A percentile compares a stretch with the other conserved stretches of the same genome.
Conservation (phyloP, 202 grass and related monocot species). For the Bolboschoenoplectus hybrid region DNA sequence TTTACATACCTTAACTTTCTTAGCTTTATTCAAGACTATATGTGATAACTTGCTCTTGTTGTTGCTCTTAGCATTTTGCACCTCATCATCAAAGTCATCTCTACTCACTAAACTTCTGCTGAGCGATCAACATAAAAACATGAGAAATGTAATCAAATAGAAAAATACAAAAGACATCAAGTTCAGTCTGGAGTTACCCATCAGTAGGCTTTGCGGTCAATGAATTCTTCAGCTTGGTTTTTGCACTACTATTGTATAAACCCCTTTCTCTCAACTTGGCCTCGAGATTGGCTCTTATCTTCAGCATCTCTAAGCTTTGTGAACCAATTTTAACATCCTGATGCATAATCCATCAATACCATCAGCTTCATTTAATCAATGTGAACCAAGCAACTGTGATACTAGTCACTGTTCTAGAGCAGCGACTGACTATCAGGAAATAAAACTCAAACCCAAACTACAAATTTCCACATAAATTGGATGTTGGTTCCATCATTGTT, state of each 20-base stretch:
- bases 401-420: background rate
- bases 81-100: slow-evolving; percentile 88
- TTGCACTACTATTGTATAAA: slow-evolving; percentile 55
- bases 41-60: slow-evolving; percentile 50
- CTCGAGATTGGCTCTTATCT: slow-evolving; percentile 82
- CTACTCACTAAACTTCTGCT: slow-evolving; percentile 49
- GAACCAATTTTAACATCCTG: slow-evolving; percentile 60
- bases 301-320: slow-evolving; percentile 88
- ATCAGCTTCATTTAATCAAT: slow-evolving; percentile 9
- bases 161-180: slow-evolving; percentile 24
- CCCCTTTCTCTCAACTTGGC: slow-evolving; percentile 86
- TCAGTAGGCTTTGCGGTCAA: slow-evolving; percentile 51
- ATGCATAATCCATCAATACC: slow-evolving; percentile 11
- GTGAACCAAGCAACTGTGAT: slow-evolving; percentile 13
- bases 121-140: slow-evolving; percentile 35
- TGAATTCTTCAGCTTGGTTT: slow-evolving; percentile 48
- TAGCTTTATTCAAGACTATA: slow-evolving; percentile 50
- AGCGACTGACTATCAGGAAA: background rate
- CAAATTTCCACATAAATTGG: slow-evolving; percentile 8
- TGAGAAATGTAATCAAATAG: slow-evolving; percentile 40
- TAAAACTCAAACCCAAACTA: background rate
- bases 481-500: background rate
- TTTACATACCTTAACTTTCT: slow-evolving; percentile 71
- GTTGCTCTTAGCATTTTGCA: slow-evolving; percentile 49
- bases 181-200: slow-evolving; percentile 44